These are phyloP conservation scores for Mycena polygramma DNA, from an alignment of 768 basidiomycete species.

Conservation along the genomic window DNA sequence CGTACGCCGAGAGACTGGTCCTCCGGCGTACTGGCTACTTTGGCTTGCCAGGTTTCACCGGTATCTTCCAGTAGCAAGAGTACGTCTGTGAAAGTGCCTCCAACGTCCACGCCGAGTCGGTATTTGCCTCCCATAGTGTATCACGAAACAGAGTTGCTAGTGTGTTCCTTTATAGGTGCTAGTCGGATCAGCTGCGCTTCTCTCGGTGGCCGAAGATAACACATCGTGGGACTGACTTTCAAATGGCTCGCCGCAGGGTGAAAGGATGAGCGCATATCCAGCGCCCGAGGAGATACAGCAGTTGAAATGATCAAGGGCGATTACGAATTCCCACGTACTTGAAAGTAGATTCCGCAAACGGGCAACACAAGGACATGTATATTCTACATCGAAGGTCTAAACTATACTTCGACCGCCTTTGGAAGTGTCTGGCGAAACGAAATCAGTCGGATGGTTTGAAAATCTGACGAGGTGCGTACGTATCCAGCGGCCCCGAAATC, in stretches of 20 bases:
- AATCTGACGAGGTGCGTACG: constrained; percentile 61
- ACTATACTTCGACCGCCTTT: constrained; percentile 18
- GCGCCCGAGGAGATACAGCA: neutral
- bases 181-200: neutral
- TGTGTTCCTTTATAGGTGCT: neutral
- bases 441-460: neutral
- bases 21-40: constrained; percentile 33
- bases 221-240: neutral
- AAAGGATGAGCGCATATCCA: no score
- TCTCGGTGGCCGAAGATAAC: constrained; percentile 7
- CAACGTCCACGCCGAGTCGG: constrained; percentile 33
- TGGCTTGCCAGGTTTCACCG: constrained; percentile 31
- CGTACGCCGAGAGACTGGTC: constrained; percentile 37
- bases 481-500: constrained; percentile 86
- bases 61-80: constrained; percentile 27
- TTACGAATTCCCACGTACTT: neutral
- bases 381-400: constrained; percentile 1
- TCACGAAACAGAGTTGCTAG: no score
- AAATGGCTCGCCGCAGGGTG: no score
- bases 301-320: neutral
- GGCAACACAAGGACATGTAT: neutral
- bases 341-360: neutral
- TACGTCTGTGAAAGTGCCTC: constrained; percentile 36
- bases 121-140: constrained; percentile 15
- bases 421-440: constrained; percentile 15